Evolutionary conservation across 2,329 filamentous ascomycete genomes (phyloP), one percentile per base, ranked within the genome.

Genomic region (Chrysosporium keratinophilum): DNA sequence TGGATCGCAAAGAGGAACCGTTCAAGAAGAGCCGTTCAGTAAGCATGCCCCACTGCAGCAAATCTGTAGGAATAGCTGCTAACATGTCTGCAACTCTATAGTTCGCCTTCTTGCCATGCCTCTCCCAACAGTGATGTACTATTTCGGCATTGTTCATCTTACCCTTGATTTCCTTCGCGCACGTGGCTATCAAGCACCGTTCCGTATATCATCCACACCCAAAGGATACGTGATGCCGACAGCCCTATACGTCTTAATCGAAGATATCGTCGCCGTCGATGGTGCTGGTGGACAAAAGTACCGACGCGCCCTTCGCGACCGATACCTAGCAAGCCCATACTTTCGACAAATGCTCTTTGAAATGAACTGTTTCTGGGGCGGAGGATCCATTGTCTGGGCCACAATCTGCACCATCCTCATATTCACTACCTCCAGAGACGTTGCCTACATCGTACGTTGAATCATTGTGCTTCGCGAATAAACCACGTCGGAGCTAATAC

Each of bases 201-300:
- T 81, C 61, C 77, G 80, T 44, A 80, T 85, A 57, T 83, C 80
- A 51, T 84, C 82, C 1, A 79, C 80, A 0, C 74, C 74, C 0
- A 82, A 81, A 62, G 81, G 81, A 15, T 74, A 74, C 14, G 69
- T 66, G 4, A 78, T 84, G 54, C 74, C 78, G 2, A 83, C 83
- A 0, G 76, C 79, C 1, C 74, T 79, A 1, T 82, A 83, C 60
- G 83, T 82, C 48, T 74, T 85, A 31, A 78, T 85, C 23, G 83
- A 86, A 66, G 83, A 86, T 60, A 75, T 84, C 20, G 76, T 84
- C 12, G 81, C 80, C 3, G 83, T 86, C 40, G 83, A 85, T 62
- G 82, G 80, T 17, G 77, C 75, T 2, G 82, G 79, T 9, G 78
- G 78, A 1, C 72, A 76, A 54, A 73, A 69, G 1, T 82, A 77